Percentiles rank a stretch among this genome's conserved stretches.
Conservation (phyloP, 2,329 filamentous ascomycete genomes). For the Alternaria burnsii region DNA sequence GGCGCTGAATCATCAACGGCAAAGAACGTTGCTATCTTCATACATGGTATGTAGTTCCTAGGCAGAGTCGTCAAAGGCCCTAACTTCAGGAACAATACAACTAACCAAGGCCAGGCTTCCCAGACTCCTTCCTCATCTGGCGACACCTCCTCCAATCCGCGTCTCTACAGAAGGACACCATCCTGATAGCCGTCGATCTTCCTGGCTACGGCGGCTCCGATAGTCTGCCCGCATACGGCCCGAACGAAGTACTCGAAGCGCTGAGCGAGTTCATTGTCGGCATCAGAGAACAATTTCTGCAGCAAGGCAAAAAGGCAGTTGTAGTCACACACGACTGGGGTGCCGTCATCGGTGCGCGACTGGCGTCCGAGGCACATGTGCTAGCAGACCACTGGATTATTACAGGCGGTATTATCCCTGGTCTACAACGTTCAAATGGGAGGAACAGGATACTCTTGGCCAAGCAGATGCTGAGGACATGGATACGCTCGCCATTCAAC, state of each 20-base stretch:
- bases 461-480: constrained; percentile 61
- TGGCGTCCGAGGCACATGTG: constrained; percentile 66
- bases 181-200: constrained; percentile 64
- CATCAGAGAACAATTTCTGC: constrained; percentile 57
- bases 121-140: constrained; percentile 67
- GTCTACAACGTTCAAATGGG: constrained; percentile 55
- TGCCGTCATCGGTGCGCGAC: constrained; percentile 60
- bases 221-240: constrained; percentile 58
- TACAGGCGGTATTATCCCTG: constrained; percentile 60
- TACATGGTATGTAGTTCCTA: constrained; percentile 55
- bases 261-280: constrained; percentile 63
- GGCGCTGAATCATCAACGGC: constrained; percentile 22
- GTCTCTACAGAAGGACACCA: constrained; percentile 49
- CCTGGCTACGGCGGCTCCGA: constrained; percentile 68
- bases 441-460: constrained; percentile 53
- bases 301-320: constrained; percentile 46
- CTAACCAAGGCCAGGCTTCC: constrained; percentile 55
- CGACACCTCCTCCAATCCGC: constrained; percentile 56
- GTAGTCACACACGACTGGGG: constrained; percentile 66
- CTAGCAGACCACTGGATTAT: constrained; percentile 66
- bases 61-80: not conserved
- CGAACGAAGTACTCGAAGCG: constrained; percentile 62
- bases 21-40: constrained; percentile 59
- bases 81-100: not conserved
- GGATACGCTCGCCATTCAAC: constrained; percentile 55